A percentile compares a stretch with the other conserved stretches of the same genome.
Evolutionary conservation across 1,284 basidiomycete genomes (phyloP).

Genomic region (Pseudozyma tsukubaensis): DNA sequence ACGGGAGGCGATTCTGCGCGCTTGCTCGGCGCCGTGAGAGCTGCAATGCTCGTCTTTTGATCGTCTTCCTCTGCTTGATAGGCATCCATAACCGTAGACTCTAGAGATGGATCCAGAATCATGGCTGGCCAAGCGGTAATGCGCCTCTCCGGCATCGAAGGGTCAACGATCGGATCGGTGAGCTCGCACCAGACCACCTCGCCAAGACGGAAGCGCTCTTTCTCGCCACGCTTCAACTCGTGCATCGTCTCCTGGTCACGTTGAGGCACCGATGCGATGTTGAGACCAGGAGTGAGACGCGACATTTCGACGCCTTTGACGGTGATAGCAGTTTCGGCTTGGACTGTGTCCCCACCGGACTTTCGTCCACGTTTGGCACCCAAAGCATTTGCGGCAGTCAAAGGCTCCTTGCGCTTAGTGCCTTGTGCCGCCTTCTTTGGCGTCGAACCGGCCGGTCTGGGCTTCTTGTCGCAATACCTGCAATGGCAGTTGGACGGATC

Average conservation of each 20-base stretch:
- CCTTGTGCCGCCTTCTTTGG: conserved; percentile 16
- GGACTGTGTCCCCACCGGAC: conserved; percentile 1
- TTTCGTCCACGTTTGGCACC: conserved; percentile 9
- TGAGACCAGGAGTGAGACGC: conserved; percentile 40
- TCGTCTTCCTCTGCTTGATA: conserved; percentile 15
- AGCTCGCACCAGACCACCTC: conserved; percentile 52
- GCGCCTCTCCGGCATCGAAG: conserved; percentile 5
- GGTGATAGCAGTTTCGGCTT: conserved; percentile 20
- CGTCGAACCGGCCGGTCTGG: conserved; percentile 15
- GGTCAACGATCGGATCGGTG: conserved; percentile 37
- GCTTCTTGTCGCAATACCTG: conserved; percentile 52
- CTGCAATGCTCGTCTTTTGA: conserved; percentile 24
- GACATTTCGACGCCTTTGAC: conserved; percentile 38
- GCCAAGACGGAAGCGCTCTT: conserved; percentile 50
- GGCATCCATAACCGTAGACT: conserved; percentile 12
- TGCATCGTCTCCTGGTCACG: conserved; percentile 45
- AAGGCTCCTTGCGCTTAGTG: conserved; percentile 29
- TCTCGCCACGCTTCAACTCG: conserved; percentile 31
- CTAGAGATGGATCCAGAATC: conserved; percentile 29
- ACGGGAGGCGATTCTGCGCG: conserved; percentile 16
- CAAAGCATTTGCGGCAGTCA: conserved; percentile 30
- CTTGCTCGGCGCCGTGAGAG: conserved; percentile 19
- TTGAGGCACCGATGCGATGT: conserved; percentile 37
- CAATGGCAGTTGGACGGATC: conserved; percentile 42
- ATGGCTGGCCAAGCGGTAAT: conserved; percentile 47